Evolutionary conservation across 257 asterid species (phyloP).

Genomic region (Fraxinus pennsylvanica): DNA sequence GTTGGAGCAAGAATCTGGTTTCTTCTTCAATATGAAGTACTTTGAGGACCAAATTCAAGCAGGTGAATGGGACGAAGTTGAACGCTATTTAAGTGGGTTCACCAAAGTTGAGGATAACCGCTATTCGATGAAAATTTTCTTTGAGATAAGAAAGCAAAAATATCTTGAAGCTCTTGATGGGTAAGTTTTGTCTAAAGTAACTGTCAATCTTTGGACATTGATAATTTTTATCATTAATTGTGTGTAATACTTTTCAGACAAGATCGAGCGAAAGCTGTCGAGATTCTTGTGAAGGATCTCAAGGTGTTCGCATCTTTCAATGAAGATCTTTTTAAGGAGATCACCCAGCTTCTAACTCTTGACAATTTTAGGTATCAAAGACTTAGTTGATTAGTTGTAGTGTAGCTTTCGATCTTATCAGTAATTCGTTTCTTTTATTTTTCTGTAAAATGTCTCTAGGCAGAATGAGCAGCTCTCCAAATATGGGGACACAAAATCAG

Average conservation of each 20-base stretch:
- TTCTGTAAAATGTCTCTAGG: conserved; percentile 44
- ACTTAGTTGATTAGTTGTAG: conserved; percentile 14
- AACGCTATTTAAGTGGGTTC: conserved; percentile 79
- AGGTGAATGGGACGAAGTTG: conserved; percentile 98
- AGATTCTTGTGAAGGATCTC: conserved; percentile 89
- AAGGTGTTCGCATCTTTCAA: conserved; percentile 90
- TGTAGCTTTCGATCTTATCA: conserved; percentile 11
- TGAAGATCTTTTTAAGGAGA: conserved; percentile 90
- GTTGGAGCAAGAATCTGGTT: conserved; percentile 96
- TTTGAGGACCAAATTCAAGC: conserved; percentile 96
- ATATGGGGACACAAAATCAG: conserved; percentile 92
- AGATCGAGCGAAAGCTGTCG: conserved; percentile 89
- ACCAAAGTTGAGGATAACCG: conserved; percentile 96
- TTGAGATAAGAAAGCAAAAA: conserved; percentile 93
- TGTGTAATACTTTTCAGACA: conserved; percentile 50
- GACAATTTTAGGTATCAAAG: conserved; percentile 75
- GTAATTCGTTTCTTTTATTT: conserved; percentile 19
- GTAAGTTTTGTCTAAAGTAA: conserved; percentile 38
- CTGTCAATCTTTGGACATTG: conserved; percentile 16
- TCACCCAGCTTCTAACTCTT: conserved; percentile 54
- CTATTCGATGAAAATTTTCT: conserved; percentile 92
- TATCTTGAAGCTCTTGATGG: conserved; percentile 96
- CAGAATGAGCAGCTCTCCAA: conserved; percentile 97
- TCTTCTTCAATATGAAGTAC: conserved; percentile 91
- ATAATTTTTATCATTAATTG: conserved; percentile 16